Evolutionary conservation across 2,329 filamentous ascomycete genomes (phyloP).

Genomic region (Dactylellina leptospora): DNA sequence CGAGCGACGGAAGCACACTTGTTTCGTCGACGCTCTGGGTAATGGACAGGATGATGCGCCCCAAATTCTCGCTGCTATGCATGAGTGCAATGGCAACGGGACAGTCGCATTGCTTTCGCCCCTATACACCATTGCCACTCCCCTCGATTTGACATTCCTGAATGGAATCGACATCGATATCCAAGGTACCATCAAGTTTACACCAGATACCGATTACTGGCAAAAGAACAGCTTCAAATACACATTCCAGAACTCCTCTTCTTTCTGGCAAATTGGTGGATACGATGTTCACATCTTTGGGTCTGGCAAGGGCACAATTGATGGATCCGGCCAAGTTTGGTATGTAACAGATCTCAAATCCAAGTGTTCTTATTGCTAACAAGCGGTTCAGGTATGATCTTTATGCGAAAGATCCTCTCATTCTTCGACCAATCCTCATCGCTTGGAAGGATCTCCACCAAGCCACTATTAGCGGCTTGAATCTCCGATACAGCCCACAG

Average conservation of each 20-base stretch:
- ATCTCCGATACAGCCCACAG: slow-evolving; percentile 69
- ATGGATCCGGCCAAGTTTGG: slow-evolving; percentile 73
- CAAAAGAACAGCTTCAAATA: slow-evolving; percentile 71
- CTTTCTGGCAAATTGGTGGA: slow-evolving; percentile 74
- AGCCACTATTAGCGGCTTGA: slow-evolving; percentile 69
- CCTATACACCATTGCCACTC: slow-evolving; percentile 71
- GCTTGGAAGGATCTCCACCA: slow-evolving; percentile 68
- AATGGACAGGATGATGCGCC: slow-evolving; percentile 63
- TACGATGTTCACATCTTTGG: slow-evolving; percentile 74
- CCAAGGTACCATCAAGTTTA: slow-evolving; percentile 63
- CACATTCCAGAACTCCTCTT: slow-evolving; percentile 72
- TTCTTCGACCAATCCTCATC: slow-evolving; percentile 69
- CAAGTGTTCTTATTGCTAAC: background rate
- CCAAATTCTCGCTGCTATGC: slow-evolving; percentile 67
- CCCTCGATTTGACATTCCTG: slow-evolving; percentile 72
- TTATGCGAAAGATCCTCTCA: slow-evolving; percentile 68
- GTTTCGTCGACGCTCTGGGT: slow-evolving; percentile 46
- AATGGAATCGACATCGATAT: slow-evolving; percentile 70
- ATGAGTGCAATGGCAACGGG: slow-evolving; percentile 71
- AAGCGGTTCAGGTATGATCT: slow-evolving; percentile 64
- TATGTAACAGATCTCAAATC: background rate
- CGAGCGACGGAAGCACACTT: slow-evolving; percentile 35
- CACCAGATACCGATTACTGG: slow-evolving; percentile 75
- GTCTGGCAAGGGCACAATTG: slow-evolving; percentile 65
- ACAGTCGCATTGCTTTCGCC: slow-evolving; percentile 69